Evolutionary conservation across 2,329 filamentous ascomycete genomes (phyloP).

Genomic region (Nannizziopsis arthrosporioides): DNA sequence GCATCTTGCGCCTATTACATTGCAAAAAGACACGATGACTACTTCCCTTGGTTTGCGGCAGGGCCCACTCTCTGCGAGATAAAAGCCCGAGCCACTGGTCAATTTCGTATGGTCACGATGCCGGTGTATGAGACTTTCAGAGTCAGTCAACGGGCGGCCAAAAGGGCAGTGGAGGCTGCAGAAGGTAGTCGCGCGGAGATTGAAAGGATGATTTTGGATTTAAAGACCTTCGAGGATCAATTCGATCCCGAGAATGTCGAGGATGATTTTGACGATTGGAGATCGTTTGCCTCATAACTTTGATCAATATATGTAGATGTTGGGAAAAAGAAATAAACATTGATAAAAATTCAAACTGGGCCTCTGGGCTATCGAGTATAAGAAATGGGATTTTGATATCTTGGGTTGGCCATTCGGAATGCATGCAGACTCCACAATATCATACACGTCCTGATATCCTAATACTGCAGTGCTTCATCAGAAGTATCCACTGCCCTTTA

Average conservation of each 20-base stretch:
- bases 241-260: constrained; percentile 3
- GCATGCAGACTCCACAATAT: too few relatives aligned
- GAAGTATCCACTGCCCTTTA: too few relatives aligned
- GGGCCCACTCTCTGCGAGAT: constrained; percentile 23
- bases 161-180: constrained; percentile 5
- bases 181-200: background rate
- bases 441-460: too few relatives aligned
- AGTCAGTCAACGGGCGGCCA: constrained; percentile 11
- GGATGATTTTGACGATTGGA: constrained; percentile 11
- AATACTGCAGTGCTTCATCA: too few relatives aligned
- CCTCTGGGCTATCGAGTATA: too few relatives aligned
- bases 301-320: background rate
- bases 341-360: too few relatives aligned
- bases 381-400: too few relatives aligned
- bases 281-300: constrained; percentile 1
- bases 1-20: constrained; percentile 30
- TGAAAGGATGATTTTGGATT: background rate
- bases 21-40: background rate
- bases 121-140: constrained; percentile 8
- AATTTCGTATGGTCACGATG: constrained; percentile 4
- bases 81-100: constrained; percentile 18
- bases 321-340: background rate
- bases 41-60: constrained; percentile 19
- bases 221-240: background rate
- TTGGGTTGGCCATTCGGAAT: too few relatives aligned